Conservation (phyloP, 331 rosid genomes). For the Erythrophleum ivorense region DNA sequence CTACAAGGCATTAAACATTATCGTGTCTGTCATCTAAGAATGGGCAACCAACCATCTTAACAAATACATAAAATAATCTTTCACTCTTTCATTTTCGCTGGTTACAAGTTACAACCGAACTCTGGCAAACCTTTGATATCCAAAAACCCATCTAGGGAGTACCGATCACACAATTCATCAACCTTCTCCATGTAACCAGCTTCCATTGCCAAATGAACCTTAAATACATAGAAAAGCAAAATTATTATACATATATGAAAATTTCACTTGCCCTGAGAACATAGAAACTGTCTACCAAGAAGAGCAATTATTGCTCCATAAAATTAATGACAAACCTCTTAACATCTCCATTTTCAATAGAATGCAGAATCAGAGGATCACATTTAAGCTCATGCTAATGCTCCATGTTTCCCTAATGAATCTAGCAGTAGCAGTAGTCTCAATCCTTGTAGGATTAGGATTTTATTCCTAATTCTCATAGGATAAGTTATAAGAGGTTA, state of each 20-base stretch:
- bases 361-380: background rate
- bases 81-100: background rate
- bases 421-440: background rate
- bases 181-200: conserved; percentile 95
- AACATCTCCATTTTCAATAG: conserved; percentile 1
- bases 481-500: background rate
- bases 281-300: background rate
- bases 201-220: conserved; percentile 98
- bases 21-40: conserved; percentile 33
- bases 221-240: conserved; percentile 28
- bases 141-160: conserved; percentile 71
- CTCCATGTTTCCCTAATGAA: background rate
- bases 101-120: conserved; percentile 9
- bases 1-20: conserved; percentile 45
- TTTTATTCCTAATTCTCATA: background rate
- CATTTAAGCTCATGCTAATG: background rate
- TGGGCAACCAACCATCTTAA: conserved; percentile 31
- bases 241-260: conserved; percentile 19
- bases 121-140: conserved; percentile 60
- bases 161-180: conserved; percentile 77
- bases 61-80: background rate
- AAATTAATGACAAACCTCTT: conserved; percentile 7
- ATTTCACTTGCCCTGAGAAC: background rate
- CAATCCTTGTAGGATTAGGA: background rate
- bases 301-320: background rate